Percentiles rank a stretch among this genome's conserved stretches.
Evolutionary conservation across 768 basidiomycete species (phyloP).

Genomic region (Trametes villosa): DNA sequence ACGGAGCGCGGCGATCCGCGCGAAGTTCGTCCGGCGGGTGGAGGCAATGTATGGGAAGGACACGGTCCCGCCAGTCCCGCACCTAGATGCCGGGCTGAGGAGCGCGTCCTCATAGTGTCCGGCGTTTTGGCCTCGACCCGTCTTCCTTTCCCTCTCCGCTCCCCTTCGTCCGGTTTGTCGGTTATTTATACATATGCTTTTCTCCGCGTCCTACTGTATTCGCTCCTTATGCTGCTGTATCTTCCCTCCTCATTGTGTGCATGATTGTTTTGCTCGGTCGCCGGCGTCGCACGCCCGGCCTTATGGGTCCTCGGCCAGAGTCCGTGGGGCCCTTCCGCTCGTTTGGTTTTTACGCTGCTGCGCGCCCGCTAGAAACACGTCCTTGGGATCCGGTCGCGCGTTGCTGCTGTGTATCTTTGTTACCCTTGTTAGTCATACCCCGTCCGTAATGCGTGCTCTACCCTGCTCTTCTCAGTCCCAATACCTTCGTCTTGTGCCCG

Average conservation of each 20-base stretch:
- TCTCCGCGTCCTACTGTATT: neutral
- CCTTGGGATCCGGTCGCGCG: neutral
- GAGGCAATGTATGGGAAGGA: constrained; percentile 54
- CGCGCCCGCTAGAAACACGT: neutral
- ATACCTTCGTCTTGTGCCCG: neutral
- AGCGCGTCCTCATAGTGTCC: neutral
- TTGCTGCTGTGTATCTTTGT: neutral
- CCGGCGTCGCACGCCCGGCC: neutral
- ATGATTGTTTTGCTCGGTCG: neutral
- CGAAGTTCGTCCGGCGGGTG: constrained; percentile 54
- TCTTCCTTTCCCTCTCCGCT: neutral
- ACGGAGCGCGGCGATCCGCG: constrained; percentile 53
- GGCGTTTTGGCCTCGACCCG: too few relatives aligned
- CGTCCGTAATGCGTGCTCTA: neutral
- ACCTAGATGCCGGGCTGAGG: constrained; percentile 19
- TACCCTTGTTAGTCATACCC: neutral
- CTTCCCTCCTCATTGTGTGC: neutral
- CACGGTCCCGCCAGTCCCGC: constrained; percentile 50
- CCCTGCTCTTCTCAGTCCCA: neutral
- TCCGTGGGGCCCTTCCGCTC: neutral
- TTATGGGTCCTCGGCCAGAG: too few relatives aligned
- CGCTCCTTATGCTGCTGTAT: neutral
- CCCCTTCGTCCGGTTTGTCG: neutral
- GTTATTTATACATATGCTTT: neutral
- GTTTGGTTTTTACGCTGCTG: neutral